These are phyloP conservation scores for Elymus sibiricus DNA, from an alignment of 176 grass and related monocot genomes.

Conservation along the genomic window DNA sequence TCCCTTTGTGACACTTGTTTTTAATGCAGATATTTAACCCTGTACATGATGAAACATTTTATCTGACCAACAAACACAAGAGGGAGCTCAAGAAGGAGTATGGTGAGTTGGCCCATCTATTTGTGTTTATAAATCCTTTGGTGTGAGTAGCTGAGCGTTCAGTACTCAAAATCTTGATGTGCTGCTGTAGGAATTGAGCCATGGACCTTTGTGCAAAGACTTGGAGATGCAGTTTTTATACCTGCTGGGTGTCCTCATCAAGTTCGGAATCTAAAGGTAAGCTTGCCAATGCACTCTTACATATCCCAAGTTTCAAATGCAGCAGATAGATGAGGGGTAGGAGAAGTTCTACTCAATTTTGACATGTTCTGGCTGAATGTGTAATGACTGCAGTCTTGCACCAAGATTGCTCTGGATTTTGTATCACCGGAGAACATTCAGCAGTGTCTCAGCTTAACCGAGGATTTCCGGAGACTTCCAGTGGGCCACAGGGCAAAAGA, in stretches of 20 bases:
- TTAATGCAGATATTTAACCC: slow-evolving; percentile 54
- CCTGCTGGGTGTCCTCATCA: too few relatives aligned
- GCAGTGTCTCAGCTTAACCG: slow-evolving; percentile 57
- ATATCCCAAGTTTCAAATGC: too few relatives aligned
- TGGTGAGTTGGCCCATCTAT: slow-evolving; percentile 52
- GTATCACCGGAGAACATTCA: slow-evolving; percentile 75
- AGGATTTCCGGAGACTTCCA: slow-evolving; percentile 65
- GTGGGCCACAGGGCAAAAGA: slow-evolving; percentile 61
- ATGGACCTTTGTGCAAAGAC: slow-evolving; percentile 74
- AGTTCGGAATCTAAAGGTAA: slow-evolving; percentile 80
- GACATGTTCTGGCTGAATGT: not conserved
- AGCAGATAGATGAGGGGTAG: not conserved
- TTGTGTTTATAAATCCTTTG: not conserved
- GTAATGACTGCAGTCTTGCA: slow-evolving; percentile 47
- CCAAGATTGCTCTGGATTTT: slow-evolving; percentile 76
- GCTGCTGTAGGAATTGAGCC: slow-evolving; percentile 59
- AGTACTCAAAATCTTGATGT: too few relatives aligned
- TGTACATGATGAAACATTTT: slow-evolving; percentile 73
- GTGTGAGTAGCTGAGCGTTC: not conserved
- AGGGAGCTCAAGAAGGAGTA: slow-evolving; percentile 63
- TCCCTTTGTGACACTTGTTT: too few relatives aligned
- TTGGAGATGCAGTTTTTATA: slow-evolving; percentile 79
- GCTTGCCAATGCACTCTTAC: not conserved
- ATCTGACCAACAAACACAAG: slow-evolving; percentile 60
- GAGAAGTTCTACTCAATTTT: slow-evolving; percentile 1